These are phyloP conservation scores for Circinella umbellata DNA, from an alignment of 371 early-diverging fungal genomes.

Conservation along the genomic window DNA sequence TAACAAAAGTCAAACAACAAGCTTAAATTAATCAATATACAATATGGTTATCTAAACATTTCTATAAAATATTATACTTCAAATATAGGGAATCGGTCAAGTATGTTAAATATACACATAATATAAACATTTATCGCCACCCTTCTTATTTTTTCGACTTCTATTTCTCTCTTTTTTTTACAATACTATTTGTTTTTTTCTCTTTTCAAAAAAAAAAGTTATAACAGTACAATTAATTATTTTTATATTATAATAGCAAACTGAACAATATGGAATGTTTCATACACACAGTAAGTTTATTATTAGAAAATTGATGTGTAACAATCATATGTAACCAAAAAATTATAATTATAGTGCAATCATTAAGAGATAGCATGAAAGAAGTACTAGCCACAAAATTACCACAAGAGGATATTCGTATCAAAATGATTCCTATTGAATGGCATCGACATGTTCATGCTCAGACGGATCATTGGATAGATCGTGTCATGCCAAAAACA, in stretches of 20 bases:
- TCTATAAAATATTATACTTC: background rate
- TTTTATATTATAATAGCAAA: slow-evolving; percentile 40
- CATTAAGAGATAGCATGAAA: slow-evolving; percentile 53
- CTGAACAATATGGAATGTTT: slow-evolving; percentile 61
- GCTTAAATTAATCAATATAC: no score
- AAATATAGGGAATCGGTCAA: slow-evolving; percentile 65
- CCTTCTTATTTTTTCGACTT: no score
- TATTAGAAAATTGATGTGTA: background rate
- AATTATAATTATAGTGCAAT: slow-evolving; percentile 37
- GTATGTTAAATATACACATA: slow-evolving; percentile 17
- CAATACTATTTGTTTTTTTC: no score
- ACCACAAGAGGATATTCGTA: slow-evolving; percentile 44
- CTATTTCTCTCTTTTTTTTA: no score
- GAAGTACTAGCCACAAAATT: slow-evolving; percentile 58
- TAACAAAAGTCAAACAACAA: background rate
- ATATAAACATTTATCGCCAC: background rate
- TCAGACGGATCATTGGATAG: slow-evolving; percentile 40
- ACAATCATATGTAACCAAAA: background rate
- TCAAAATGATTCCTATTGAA: slow-evolving; percentile 62
- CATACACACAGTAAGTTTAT: slow-evolving; percentile 48
- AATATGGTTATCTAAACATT: background rate
- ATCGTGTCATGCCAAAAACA: slow-evolving; percentile 63
- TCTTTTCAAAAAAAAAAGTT: no score
- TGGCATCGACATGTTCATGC: slow-evolving; percentile 60
- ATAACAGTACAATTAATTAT: no score